Evolutionary conservation across 768 basidiomycete genomes (phyloP).

Genomic region (Termitomyces sp.): DNA sequence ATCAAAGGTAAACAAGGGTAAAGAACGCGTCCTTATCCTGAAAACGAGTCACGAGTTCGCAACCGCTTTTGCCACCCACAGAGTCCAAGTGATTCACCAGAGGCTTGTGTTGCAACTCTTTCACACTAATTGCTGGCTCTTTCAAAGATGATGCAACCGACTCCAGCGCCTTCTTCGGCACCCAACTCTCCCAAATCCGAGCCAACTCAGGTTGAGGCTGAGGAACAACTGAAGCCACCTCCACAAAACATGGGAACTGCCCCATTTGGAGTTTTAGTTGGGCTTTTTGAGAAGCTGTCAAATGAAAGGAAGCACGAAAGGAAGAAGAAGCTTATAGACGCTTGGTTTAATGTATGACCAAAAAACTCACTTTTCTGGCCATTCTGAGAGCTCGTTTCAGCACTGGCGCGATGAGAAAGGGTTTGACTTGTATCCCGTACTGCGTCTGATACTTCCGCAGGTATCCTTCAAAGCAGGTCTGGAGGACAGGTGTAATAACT

Average conservation of each 20-base stretch:
- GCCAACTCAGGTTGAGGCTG: slow-evolving; percentile 10
- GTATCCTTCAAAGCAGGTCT: slow-evolving; percentile 29
- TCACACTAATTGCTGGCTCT: neutral
- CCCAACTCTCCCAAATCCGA: slow-evolving; percentile 39
- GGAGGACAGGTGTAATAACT: neutral
- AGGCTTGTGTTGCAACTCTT: neutral
- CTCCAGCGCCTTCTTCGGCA: slow-evolving; percentile 62
- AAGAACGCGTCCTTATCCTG: slow-evolving; percentile 29
- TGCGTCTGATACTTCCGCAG: slow-evolving; percentile 90
- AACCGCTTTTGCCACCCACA: neutral
- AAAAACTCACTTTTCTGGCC: neutral
- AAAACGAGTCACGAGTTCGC: slow-evolving; percentile 17
- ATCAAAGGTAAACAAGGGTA: slow-evolving; percentile 23
- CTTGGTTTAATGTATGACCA: slow-evolving; percentile 76
- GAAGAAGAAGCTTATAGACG: slow-evolving; percentile 61
- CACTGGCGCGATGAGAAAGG: slow-evolving; percentile 89
- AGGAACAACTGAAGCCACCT: slow-evolving; percentile 35
- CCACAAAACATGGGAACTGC: slow-evolving; percentile 67
- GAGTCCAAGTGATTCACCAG: neutral
- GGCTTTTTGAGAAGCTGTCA: slow-evolving; percentile 74
- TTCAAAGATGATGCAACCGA: slow-evolving; percentile 54
- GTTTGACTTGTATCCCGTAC: slow-evolving; percentile 82
- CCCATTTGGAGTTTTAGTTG: slow-evolving; percentile 64
- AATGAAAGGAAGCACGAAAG: slow-evolving; percentile 72
- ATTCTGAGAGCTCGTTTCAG: slow-evolving; percentile 31